Base-by-base conservation (phyloP, 2,329 filamentous ascomycete genomes). In the Nemania diffusa region DNA sequence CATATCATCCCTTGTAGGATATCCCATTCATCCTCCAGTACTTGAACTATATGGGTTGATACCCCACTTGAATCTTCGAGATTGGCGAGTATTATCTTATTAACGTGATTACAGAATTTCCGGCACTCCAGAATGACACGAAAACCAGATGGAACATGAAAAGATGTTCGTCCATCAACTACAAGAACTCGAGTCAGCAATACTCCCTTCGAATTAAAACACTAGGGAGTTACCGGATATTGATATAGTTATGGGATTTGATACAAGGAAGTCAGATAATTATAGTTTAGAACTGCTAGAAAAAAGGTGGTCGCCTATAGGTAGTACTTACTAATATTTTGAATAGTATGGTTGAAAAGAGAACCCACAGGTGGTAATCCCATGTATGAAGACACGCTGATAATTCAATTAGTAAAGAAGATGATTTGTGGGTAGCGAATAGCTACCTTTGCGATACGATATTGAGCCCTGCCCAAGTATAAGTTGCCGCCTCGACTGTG, bases 391-490 rank as follows among this genome's bases (percentile, higher is more conserved):
- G 81, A 76, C 29, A 80, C 75, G 56, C 80, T 81, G 55, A 73
- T 8, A 71, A 82, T 77, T 78, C 60, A 83, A 81, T 2, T 53
- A 62, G 57, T 34, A 13, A 13, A 37, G 24, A 20, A 51, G 29
- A 22, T 2, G 3, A 46, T 42, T 44, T 20, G 17, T 7, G 3
- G 20, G 29, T 24, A 40, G 37, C n/a, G 22, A 42, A 32, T 46
- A 50, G 2, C n/a, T 72, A 84, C 83, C 82, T 81, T 67, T 87
- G 85, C 0, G 83, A 79, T 7, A 87, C 78, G 15, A 86, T 83
- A 26, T 84, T 86, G 68, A 84, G 84, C 1, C 83, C 84, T 2
- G 84, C 79, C 85, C 85, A 88, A 0, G 85, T 86, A 53, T 79
- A 83, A 0, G 81, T 79, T 2, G 85, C 85, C 64, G 87, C 85